Evolutionary conservation across 257 asterid species (phyloP).

Genomic region (Solanum sitiens): DNA sequence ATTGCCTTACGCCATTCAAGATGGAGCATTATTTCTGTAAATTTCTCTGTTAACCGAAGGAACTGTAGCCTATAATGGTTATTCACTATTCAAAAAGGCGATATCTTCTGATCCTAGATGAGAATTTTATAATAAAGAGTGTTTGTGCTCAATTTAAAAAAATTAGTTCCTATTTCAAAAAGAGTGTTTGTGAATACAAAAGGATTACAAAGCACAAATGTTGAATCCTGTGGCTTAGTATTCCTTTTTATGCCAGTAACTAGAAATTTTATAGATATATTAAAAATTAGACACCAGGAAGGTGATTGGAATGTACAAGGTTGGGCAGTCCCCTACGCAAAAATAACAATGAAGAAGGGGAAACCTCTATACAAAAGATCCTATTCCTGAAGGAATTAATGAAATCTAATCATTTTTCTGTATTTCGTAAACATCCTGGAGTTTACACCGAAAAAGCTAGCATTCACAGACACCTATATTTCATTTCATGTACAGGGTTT

Average conservation of each 20-base stretch:
- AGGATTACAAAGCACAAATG: background rate
- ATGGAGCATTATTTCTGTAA: background rate
- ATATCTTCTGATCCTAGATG: background rate
- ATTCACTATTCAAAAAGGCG: background rate
- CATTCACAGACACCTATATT: background rate
- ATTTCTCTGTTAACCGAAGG: background rate
- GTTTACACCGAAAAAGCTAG: background rate
- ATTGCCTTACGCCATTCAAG: background rate
- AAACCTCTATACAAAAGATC: background rate
- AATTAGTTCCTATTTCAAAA: background rate
- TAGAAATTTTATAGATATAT: background rate
- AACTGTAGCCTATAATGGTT: background rate
- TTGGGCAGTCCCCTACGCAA: background rate
- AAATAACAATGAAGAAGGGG: background rate
- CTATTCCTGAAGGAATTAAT: background rate
- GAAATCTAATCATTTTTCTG: background rate
- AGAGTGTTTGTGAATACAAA: background rate
- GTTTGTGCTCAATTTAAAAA: background rate
- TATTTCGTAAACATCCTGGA: background rate
- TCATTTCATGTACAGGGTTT: background rate
- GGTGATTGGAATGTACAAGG: background rate
- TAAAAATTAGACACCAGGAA: background rate
- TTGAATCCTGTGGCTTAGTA: background rate
- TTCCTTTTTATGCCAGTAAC: background rate
- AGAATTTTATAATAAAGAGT: background rate